These are phyloP conservation scores for Piper longum DNA, from an alignment of 164 flowering plant species.

Conservation along the genomic window DNA sequence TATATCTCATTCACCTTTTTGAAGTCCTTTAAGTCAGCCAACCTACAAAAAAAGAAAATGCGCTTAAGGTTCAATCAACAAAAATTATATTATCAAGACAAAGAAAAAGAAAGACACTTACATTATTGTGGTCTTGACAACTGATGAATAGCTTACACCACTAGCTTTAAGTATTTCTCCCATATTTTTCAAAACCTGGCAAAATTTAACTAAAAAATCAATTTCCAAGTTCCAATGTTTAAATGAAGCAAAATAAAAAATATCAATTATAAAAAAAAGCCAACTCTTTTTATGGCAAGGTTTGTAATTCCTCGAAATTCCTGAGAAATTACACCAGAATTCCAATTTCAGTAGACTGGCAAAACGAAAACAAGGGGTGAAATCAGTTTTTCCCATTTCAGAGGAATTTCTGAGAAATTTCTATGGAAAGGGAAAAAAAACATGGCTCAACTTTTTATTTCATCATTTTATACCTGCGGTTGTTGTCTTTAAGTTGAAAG, in stretches of 20 bases:
- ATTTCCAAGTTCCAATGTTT: background rate
- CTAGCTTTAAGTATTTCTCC: constrained; percentile 90
- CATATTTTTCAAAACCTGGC: constrained; percentile 80
- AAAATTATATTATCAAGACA: background rate
- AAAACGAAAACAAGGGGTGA: no score
- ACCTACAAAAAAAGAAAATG: constrained; percentile 31
- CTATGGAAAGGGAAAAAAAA: no score
- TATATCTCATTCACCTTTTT: constrained; percentile 92
- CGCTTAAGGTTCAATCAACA: background rate
- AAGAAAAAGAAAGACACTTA: constrained; percentile 13
- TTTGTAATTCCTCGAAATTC: background rate
- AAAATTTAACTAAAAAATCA: constrained; percentile 5
- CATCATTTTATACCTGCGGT: no score
- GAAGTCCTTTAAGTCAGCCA: constrained; percentile 96
- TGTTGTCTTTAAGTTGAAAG: no score
- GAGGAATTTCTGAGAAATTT: no score
- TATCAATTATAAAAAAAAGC: background rate
- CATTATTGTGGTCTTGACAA: constrained; percentile 95
- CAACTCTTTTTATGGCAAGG: background rate
- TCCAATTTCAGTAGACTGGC: background rate
- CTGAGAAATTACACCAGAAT: background rate
- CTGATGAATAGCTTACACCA: constrained; percentile 76
- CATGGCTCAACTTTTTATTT: no score
- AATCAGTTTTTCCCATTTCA: no score
- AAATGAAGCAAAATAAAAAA: background rate